These are phyloP conservation scores for Malassezia arunalokei DNA, from an alignment of 1,284 basidiomycete species.

Conservation along the genomic window DNA sequence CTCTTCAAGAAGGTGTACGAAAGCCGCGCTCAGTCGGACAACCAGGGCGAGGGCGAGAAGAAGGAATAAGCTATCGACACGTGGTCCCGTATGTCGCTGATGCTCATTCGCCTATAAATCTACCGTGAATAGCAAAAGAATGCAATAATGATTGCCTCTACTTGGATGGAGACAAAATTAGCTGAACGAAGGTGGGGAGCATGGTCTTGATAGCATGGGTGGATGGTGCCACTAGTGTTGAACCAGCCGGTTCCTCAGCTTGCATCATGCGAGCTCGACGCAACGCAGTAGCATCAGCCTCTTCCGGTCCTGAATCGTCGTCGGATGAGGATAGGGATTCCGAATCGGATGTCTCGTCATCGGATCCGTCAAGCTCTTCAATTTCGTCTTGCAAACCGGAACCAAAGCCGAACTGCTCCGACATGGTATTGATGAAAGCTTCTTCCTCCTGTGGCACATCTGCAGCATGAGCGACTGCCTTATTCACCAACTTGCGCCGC, in stretches of 20 bases:
- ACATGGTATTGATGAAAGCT: conserved; percentile 33
- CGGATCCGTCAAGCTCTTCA: conserved; percentile 23
- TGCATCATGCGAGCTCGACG: neutral
- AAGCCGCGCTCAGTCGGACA: conserved; percentile 64
- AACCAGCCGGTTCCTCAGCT: too few species aligned
- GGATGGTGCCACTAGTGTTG: too few species aligned
- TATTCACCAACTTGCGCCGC: conserved; percentile 27
- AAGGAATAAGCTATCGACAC: conserved; percentile 24
- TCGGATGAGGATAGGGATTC: conserved; percentile 1
- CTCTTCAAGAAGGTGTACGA: conserved; percentile 99
- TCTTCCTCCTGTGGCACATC: conserved; percentile 22
- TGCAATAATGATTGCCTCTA: neutral
- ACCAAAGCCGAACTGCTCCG: conserved; percentile 41
- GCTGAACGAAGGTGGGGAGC: neutral
- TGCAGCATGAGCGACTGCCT: conserved; percentile 29
- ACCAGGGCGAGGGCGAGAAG: conserved; percentile 36
- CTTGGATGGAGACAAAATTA: too few species aligned
- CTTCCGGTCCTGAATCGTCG: conserved; percentile 3
- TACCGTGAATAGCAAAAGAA: too few species aligned
- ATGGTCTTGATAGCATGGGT: neutral
- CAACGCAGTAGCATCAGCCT: neutral
- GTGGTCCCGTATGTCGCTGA: neutral
- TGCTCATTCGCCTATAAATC: neutral
- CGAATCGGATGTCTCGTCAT: conserved; percentile 8
- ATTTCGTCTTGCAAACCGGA: conserved; percentile 37